phyloP scores from a whole-genome alignment of 441 rosid genomes.

The Adansonia gregorii region DNA sequence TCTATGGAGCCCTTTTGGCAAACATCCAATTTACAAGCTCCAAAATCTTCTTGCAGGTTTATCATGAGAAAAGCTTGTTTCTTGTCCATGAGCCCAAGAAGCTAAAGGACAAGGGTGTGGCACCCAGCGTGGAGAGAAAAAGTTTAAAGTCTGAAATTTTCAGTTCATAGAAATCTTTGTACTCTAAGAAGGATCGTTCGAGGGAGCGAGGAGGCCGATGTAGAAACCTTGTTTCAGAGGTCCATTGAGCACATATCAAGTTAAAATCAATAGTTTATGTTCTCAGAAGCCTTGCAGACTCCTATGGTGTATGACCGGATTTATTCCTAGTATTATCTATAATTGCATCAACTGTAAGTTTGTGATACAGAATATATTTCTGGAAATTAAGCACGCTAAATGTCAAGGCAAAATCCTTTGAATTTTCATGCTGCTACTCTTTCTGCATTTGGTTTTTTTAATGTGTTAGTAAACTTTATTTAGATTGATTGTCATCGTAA shows the following conservation, averaged over 20 bases:
- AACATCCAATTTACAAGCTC: slow-evolving; percentile 3
- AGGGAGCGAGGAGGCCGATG: slow-evolving; percentile 33
- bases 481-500: background rate
- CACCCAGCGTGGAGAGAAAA: slow-evolving; percentile 27
- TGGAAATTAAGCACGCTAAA: background rate
- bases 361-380: background rate
- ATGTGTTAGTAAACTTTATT: background rate
- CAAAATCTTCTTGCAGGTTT: background rate
- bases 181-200: slow-evolving; percentile 36
- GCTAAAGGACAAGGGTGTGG: slow-evolving; percentile 25
- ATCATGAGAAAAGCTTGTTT: slow-evolving; percentile 19
- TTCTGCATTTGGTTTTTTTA: background rate
- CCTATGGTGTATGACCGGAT: slow-evolving; percentile 21
- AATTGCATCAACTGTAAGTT: slow-evolving; percentile 23
- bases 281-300: slow-evolving; percentile 35
- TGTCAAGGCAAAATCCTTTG: background rate
- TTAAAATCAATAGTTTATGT: slow-evolving; percentile 31
- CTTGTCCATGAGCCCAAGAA: slow-evolving; percentile 28
- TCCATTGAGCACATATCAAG: slow-evolving; percentile 36
- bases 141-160: slow-evolving; percentile 29
- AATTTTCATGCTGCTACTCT: background rate
- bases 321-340: background rate
- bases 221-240: slow-evolving; percentile 37
- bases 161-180: slow-evolving; percentile 25
- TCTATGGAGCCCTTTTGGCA: slow-evolving; percentile 16